Conservation (phyloP, 140 eudicot species). For the Senecio squalidus region DNA sequence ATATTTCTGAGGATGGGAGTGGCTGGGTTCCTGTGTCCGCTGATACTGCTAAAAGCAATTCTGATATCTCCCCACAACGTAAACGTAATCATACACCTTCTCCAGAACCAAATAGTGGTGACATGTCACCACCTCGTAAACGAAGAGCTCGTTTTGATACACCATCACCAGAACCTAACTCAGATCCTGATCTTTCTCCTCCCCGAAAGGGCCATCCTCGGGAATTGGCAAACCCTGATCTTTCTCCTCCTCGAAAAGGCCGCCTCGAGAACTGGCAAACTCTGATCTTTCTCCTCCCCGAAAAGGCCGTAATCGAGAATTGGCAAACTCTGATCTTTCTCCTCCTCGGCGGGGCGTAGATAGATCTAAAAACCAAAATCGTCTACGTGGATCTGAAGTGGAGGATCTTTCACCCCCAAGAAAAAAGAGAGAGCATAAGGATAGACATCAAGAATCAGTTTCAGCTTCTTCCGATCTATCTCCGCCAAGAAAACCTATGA, state of each 20-base stretch:
- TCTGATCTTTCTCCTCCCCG: too few species aligned
- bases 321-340: slow-evolving; percentile 27
- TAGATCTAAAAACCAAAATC: slow-evolving; percentile 17
- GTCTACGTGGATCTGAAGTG: slow-evolving; percentile 14
- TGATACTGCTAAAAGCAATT: slow-evolving; percentile 28
- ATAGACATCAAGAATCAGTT: slow-evolving; percentile 19
- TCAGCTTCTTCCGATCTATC: slow-evolving; percentile 74
- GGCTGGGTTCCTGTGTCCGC: slow-evolving; percentile 90
- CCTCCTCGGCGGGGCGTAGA: slow-evolving; percentile 40
- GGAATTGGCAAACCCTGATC: slow-evolving; percentile 10
- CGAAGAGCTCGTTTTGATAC: slow-evolving; percentile 39
- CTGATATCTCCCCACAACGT: slow-evolving; percentile 51
- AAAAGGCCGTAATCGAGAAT: slow-evolving; percentile 6
- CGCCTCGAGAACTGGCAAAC: slow-evolving; percentile 29
- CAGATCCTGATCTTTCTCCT: slow-evolving; percentile 37
- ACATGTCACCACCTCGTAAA: slow-evolving; percentile 45
- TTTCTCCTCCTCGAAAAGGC: too few species aligned
- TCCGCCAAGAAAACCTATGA: slow-evolving; percentile 54
- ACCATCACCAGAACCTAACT: slow-evolving; percentile 44
- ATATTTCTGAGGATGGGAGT: slow-evolving; percentile 93
- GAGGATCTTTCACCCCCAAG: slow-evolving; percentile 78
- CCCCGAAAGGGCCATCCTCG: slow-evolving; percentile 27
- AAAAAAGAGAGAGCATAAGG: slow-evolving; percentile 43
- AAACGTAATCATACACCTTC: slow-evolving; percentile 33
- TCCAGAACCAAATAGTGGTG: slow-evolving; percentile 35